A percentile compares a stretch with the other conserved stretches of the same genome.
These are phyloP conservation scores for Calonectria honghensis DNA, from an alignment of 2,329 filamentous ascomycete species.

Conservation along the genomic window DNA sequence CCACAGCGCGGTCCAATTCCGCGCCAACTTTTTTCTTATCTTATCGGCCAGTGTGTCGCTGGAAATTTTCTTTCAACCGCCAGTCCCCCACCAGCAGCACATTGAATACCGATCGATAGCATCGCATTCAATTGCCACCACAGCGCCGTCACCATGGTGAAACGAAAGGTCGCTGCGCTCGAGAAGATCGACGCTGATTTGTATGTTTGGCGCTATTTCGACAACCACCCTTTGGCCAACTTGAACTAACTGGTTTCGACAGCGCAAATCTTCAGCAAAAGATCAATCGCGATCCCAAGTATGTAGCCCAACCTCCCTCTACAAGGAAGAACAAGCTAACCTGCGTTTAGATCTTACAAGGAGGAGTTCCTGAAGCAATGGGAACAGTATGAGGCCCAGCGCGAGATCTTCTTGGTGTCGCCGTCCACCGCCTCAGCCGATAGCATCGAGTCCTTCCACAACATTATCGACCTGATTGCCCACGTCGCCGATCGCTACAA, in stretches of 20 bases:
- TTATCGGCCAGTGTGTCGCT: conserved; percentile 4
- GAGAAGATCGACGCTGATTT: conserved; percentile 97
- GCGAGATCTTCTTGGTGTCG: conserved; percentile 91
- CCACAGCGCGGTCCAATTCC: conserved; percentile 11
- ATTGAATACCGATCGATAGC: conserved; percentile 25
- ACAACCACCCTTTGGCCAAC: not conserved
- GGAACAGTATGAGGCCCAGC: conserved; percentile 92
- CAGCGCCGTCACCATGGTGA: conserved; percentile 75
- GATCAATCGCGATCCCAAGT: conserved; percentile 89
- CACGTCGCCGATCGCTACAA: conserved; percentile 97
- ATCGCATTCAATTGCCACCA: conserved; percentile 30
- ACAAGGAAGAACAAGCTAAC: conserved; percentile 41
- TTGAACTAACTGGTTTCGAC: conserved; percentile 58
- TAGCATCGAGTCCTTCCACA: conserved; percentile 88
- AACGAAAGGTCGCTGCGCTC: conserved; percentile 92
- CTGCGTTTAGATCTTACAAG: conserved; percentile 81
- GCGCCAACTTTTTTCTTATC: conserved; percentile 32
- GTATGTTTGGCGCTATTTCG: conserved; percentile 63
- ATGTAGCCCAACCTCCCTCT: conserved; percentile 56
- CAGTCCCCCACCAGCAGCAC: conserved; percentile 34
- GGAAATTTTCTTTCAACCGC: conserved; percentile 24
- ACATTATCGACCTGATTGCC: conserved; percentile 94
- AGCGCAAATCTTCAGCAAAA: conserved; percentile 93
- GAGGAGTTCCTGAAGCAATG: conserved; percentile 93
- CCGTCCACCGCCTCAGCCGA: conserved; percentile 86